Base-by-base conservation (phyloP, 345 rosid genomes). In the Cardamine resedifolia region DNA sequence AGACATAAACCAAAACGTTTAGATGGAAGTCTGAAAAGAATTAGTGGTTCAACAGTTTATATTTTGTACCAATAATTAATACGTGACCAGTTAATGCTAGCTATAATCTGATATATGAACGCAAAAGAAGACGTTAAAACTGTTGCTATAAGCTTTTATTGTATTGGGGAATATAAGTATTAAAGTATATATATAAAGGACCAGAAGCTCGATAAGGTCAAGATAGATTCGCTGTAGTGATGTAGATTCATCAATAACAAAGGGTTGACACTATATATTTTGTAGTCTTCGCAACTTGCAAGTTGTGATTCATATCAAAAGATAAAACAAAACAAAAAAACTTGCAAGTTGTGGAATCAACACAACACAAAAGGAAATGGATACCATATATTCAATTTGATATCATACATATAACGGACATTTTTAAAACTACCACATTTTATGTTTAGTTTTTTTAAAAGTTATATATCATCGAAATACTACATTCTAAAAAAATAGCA, bases 141-240 rank as follows among this genome's bases (percentile, higher is more conserved):
- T 38, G 31, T 59, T 60, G 49, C 8, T 23, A 26, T 56, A 34
- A 47, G 61, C 33, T 10, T 56, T 23, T 26, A 28, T 41, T 39
- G 48, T 41, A 27, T 34, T 50, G 69, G 63, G 49, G 78, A 67
- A 75, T 60, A 75, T 50, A 67, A 59, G 66, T 50, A 62, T 71
- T 27, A 15, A 56, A 30, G 24, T 1, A 64, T 65, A 10, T 1
- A 64, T 65, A 10, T 36, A 6, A 34, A 36, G 78, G 74, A 75
- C 69, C 74, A 75, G 20, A 38, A 19, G 55, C 58, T 48, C 57
- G 21, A 41, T 51, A 59, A 75, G 68, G 68, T 60, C 63, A 68
- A 51, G 36, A 51, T 43, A 7, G 69, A 60, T 68, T 75, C 69
- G 30, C 3, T 60, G 41, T 31, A 68, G 45, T 57, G 73, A 51